Evolutionary conservation across 352 stramenopile genomes (phyloP).

Genomic region (Phytopythium delawarense): DNA sequence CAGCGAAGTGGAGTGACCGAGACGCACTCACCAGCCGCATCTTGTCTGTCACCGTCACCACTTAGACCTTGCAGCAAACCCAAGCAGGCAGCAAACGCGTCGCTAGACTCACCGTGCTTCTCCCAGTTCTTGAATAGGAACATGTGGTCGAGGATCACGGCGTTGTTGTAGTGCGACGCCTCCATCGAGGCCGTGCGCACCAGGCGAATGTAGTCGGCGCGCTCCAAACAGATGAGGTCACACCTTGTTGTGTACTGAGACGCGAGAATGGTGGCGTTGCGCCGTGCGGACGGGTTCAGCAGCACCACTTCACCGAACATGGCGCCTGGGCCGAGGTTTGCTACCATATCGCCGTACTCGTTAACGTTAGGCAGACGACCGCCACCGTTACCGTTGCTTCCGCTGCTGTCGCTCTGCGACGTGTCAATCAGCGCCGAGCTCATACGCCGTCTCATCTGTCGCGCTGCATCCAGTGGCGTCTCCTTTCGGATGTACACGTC

Average conservation of each 20-base stretch:
- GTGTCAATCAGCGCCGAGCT: slow-evolving; percentile 13
- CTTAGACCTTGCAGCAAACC: not conserved
- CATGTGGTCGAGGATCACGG: slow-evolving; percentile 74
- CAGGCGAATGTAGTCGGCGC: slow-evolving; percentile 66
- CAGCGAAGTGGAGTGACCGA: slow-evolving; percentile 54
- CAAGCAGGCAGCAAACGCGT: not conserved
- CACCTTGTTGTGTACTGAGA: slow-evolving; percentile 61
- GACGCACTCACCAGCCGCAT: slow-evolving; percentile 71
- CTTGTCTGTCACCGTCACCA: slow-evolving; percentile 34
- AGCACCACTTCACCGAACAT: slow-evolving; percentile 80
- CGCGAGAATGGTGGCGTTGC: slow-evolving; percentile 69
- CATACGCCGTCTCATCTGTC: slow-evolving; percentile 11
- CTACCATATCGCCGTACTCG: slow-evolving; percentile 58
- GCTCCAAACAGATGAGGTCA: slow-evolving; percentile 67
- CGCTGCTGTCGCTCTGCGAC: not conserved
- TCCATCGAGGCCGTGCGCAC: slow-evolving; percentile 76
- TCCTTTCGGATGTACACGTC: slow-evolving; percentile 72
- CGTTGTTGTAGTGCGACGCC: slow-evolving; percentile 73
- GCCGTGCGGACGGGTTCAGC: slow-evolving; percentile 52
- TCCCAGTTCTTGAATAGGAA: slow-evolving; percentile 64
- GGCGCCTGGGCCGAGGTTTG: slow-evolving; percentile 56
- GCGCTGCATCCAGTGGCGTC: slow-evolving; percentile 8
- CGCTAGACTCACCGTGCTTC: slow-evolving; percentile 41
- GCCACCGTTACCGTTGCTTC: slow-evolving; percentile 18
- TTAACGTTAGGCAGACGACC: slow-evolving; percentile 1